phyloP scores from a whole-genome alignment of 2,329 filamentous ascomycete genomes.

The Colletotrichum agaves region DNA sequence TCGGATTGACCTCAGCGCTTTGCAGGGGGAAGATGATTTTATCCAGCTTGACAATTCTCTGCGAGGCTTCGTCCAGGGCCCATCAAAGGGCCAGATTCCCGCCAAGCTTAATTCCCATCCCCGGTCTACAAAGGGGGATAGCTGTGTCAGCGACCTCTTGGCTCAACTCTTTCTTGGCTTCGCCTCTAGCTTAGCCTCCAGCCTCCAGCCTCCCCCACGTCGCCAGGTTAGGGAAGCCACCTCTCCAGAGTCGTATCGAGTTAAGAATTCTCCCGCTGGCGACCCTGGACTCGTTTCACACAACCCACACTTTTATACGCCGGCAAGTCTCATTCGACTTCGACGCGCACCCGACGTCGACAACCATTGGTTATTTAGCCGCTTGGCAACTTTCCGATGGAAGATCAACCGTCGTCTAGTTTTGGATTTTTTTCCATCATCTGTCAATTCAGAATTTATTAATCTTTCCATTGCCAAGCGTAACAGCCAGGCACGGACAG shows the following conservation, averaged over 20 bases:
- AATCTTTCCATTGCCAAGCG: constrained; percentile 21
- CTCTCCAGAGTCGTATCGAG: constrained; percentile 31
- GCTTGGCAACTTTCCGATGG: constrained; percentile 24
- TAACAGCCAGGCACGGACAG: background rate
- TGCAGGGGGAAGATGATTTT: no score
- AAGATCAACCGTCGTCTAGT: constrained; percentile 36
- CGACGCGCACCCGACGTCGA: constrained; percentile 26
- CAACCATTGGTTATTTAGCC: constrained; percentile 3
- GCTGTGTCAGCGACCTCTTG: constrained; percentile 26
- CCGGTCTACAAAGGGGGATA: background rate
- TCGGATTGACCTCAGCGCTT: no score
- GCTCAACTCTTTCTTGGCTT: constrained; percentile 34
- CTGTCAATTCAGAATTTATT: background rate
- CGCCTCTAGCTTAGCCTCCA: constrained; percentile 15
- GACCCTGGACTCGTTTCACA: constrained; percentile 30
- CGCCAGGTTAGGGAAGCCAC: constrained; percentile 6
- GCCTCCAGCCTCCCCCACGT: constrained; percentile 27
- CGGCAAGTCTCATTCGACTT: constrained; percentile 13
- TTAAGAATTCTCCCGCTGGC: constrained; percentile 35
- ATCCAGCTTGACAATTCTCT: no score
- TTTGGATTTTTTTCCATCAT: constrained; percentile 27
- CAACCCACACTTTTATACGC: constrained; percentile 27
- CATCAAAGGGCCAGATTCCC: no score
- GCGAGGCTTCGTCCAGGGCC: no score
- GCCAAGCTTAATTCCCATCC: constrained; percentile 1